phyloP scores from a whole-genome alignment of 2,329 filamentous ascomycete species.

The Hawksworthiomyces lignivorus region DNA sequence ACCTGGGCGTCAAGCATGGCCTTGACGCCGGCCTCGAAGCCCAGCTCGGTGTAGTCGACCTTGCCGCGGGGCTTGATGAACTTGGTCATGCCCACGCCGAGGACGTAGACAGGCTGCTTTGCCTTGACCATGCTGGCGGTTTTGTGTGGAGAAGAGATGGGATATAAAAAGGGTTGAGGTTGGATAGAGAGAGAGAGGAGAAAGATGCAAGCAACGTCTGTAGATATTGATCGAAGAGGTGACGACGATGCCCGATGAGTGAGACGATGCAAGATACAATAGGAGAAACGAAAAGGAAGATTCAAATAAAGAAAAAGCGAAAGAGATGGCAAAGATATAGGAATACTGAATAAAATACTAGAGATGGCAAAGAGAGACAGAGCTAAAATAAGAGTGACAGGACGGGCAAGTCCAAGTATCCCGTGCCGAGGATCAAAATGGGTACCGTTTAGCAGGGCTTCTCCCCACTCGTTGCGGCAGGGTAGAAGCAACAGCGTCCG shows the following conservation, averaged over 20 bases:
- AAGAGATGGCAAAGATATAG: too few relatives aligned
- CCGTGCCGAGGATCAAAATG: conserved; percentile 10
- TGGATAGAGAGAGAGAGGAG: too few relatives aligned
- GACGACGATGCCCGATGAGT: not conserved
- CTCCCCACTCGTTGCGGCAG: too few relatives aligned
- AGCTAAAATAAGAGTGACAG: not conserved
- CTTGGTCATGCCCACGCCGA: conserved; percentile 98
- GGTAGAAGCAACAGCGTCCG: too few relatives aligned
- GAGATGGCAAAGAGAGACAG: not conserved
- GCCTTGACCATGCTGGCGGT: conserved; percentile 36
- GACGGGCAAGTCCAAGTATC: not conserved
- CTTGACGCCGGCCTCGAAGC: conserved; percentile 87
- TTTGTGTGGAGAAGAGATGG: not conserved
- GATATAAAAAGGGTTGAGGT: too few relatives aligned
- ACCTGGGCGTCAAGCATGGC: conserved; percentile 80
- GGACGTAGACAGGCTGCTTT: conserved; percentile 65
- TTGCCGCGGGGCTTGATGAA: conserved; percentile 96
- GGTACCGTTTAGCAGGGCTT: conserved; percentile 1
- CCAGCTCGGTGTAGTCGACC: conserved; percentile 89
- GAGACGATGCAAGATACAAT: not conserved
- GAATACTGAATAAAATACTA: too few relatives aligned
- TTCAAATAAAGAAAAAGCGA: too few relatives aligned
- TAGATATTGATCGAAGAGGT: too few relatives aligned
- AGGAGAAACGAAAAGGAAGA: not conserved
- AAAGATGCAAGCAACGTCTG: too few relatives aligned